These are phyloP conservation scores for Pyrenopolyporus hunteri DNA, from an alignment of 495 filamentous ascomycete genomes.

Conservation along the genomic window DNA sequence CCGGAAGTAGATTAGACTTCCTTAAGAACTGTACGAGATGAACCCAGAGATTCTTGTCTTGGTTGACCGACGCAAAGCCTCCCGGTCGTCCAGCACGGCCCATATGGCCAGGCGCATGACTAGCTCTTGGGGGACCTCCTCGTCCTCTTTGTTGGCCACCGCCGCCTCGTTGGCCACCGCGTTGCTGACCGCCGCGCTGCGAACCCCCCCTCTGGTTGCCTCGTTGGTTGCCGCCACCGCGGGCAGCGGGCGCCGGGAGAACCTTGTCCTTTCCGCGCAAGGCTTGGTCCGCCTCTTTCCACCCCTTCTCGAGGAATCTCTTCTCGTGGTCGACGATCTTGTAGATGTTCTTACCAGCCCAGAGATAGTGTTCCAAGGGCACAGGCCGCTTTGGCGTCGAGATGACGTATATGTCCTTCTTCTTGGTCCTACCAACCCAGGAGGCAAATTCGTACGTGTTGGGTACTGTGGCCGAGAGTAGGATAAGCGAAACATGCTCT, in stretches of 20 bases:
- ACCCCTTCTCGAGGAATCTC: conserved; percentile 84
- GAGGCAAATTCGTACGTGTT: conserved; percentile 98
- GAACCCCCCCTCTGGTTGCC: conserved; percentile 61
- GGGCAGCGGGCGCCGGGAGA: conserved; percentile 53
- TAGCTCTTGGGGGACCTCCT: conserved; percentile 62
- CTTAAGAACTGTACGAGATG: conserved; percentile 88
- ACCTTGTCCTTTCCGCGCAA: conserved; percentile 81
- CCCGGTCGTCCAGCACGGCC: conserved; percentile 81
- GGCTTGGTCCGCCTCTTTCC: conserved; percentile 90
- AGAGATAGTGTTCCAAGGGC: conserved; percentile 93
- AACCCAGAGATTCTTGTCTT: conserved; percentile 97
- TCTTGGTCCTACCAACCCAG: conserved; percentile 97
- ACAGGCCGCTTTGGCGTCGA: conserved; percentile 95
- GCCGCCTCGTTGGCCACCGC: conserved; percentile 65
- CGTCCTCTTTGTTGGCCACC: conserved; percentile 62
- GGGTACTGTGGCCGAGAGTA: conserved; percentile 94
- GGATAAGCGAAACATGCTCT: conserved; percentile 91
- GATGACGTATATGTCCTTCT: conserved; percentile 98
- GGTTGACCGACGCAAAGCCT: conserved; percentile 83
- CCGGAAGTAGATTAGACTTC: conserved; percentile 84
- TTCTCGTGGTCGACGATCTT: conserved; percentile 96
- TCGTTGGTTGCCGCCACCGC: conserved; percentile 60
- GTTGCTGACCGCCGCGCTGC: conserved; percentile 54
- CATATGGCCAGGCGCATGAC: conserved; percentile 76
- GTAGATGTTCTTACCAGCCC: conserved; percentile 88